phyloP scores from a whole-genome alignment of 2,329 filamentous ascomycete species.

The Amphichorda felina region DNA sequence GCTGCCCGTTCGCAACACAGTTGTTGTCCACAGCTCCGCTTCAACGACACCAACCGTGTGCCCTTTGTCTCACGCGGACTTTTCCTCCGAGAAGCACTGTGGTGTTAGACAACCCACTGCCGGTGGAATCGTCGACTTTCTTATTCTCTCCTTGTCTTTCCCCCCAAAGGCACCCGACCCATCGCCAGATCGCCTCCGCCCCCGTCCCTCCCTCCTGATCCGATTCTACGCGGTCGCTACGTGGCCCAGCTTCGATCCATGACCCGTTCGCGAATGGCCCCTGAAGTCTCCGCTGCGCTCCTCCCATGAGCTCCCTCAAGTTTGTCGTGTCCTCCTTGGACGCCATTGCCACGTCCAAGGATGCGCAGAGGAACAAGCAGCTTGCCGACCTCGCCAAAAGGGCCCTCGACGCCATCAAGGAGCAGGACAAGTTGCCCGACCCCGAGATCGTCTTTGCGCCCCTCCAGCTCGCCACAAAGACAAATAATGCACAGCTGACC shows the following conservation, averaged over 20 bases:
- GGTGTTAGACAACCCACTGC: no score
- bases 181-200: not conserved
- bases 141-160: no score
- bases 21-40: no score
- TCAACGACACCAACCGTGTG: no score
- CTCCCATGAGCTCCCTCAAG: conserved; percentile 80
- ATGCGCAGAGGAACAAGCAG: conserved; percentile 77
- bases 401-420: conserved; percentile 77
- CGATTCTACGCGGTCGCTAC: not conserved
- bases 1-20: no score
- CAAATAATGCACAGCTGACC: conserved; percentile 72
- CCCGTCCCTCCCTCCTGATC: no score
- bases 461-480: conserved; percentile 78
- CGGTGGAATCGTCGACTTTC: no score
- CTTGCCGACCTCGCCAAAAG: conserved; percentile 71
- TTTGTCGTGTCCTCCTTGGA: conserved; percentile 92
- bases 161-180: no score
- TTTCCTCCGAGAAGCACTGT: no score
- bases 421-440: conserved; percentile 72
- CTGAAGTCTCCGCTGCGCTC: conserved; percentile 28
- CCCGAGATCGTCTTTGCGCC: conserved; percentile 89
- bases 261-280: conserved; percentile 27
- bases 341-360: conserved; percentile 81
- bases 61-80: no score
- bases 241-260: conserved; percentile 2